A percentile compares a stretch with the other conserved stretches of the same genome.
These are phyloP conservation scores for Posidonia australis DNA, from an alignment of 106 monocot genomes.

Conservation along the genomic window DNA sequence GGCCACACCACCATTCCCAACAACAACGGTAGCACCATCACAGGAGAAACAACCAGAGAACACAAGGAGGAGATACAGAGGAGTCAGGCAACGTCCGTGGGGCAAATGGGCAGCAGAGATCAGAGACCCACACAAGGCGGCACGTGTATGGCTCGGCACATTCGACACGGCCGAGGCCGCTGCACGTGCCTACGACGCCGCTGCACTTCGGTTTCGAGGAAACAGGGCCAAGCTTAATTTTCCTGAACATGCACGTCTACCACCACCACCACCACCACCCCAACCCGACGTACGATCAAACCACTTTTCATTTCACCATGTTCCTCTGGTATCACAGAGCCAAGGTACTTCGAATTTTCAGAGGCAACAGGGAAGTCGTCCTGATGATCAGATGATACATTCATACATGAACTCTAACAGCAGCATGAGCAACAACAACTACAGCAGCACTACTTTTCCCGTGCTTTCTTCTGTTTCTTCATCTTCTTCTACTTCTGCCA, in stretches of 20 bases:
- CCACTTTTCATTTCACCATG: too few species aligned
- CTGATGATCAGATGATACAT: too few species aligned
- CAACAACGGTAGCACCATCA: background rate
- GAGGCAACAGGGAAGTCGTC: too few species aligned
- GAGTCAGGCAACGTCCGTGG: constrained; percentile 3
- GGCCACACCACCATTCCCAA: background rate
- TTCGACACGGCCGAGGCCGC: background rate
- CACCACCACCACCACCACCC: background rate
- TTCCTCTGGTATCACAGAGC: too few species aligned
- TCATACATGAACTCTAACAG: too few species aligned
- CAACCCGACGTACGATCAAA: too few species aligned
- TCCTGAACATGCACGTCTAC: background rate
- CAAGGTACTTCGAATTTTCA: too few species aligned
- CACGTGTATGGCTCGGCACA: constrained; percentile 2
- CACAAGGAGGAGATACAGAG: background rate
- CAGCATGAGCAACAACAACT: too few species aligned
- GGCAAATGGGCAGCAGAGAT: constrained; percentile 6
- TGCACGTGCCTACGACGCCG: background rate
- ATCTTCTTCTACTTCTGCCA: too few species aligned
- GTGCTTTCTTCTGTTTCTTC: too few species aligned
- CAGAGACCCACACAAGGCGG: constrained; percentile 6
- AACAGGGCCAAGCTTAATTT: constrained; percentile 2
- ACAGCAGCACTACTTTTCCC: too few species aligned
- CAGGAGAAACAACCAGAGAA: background rate
- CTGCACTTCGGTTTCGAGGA: constrained; percentile 1